Base-by-base conservation (phyloP, 2,329 filamentous ascomycete genomes). In the Sporothrix luriei region DNA sequence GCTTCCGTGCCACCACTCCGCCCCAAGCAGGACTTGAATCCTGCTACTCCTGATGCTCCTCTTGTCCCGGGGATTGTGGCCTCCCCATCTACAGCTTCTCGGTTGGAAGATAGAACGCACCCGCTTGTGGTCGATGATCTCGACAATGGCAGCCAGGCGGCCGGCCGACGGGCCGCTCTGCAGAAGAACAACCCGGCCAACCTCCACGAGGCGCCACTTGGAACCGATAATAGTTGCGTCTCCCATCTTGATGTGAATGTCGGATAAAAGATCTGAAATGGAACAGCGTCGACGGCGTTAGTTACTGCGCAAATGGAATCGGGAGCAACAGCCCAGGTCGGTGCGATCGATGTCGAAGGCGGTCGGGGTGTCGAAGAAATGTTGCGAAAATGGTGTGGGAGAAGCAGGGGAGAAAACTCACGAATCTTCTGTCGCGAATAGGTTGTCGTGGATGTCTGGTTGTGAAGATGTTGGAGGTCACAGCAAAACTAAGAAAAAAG, bases 111-210 rank as follows among this genome's bases (percentile, higher is more conserved):
- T 21, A 70, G 54, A 71, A 93, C 95, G 82, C 97, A 99, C 95
- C 85, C 95, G 93, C 90, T 97, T 97, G 91, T 99, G 94, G 86
- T 99, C 95, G 86, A 99, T 95, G 84, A 99, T 98, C 90, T 99
- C 94, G 84, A 97, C 93, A 80, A 99, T 94, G 79, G 90, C 86
- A 79, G 94, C 96, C 78, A 98, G 89, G 82, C 92, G 92, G 85
- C 94, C 94, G 77, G 86, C 85, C 86, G 85, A 91, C 78, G 90
- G 89, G 80, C 93, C 91, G 81, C 83, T 83, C 83, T 92, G 91
- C 86, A 98, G 90, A 83, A 97, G 89, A 82, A 97, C 91, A 80
- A 99, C 90, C 82, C 95, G 93, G 90, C 95, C 95, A 84, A 97
- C 92, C 90, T 99, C 94, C 83, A 99, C 94, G 84, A 93, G 88